Evolutionary conservation across 805 yeast species (phyloP), one percentile per base, ranked within the genome.

Genomic region (Ogataea nakhonphanomensis): DNA sequence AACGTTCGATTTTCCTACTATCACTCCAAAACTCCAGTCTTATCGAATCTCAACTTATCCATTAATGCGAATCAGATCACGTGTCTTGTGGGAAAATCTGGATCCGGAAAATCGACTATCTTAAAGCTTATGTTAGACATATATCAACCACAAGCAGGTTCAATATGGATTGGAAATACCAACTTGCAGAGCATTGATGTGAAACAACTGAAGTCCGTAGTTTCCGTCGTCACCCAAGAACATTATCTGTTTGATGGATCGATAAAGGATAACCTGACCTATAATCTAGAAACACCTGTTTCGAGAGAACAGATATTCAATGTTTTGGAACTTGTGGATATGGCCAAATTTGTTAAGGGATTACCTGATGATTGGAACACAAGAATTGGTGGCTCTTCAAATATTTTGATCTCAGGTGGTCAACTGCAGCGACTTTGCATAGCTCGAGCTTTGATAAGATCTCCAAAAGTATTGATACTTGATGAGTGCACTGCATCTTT

Each of bases 401-500:
- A 10, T 43, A 43, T 46, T 48, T 67, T 76, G 30, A 60, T 91
- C 1, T 89, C 97, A 1, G 95, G 95, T 21, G 99, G 99, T 2
- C 98, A 93, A 59, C 70, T 83, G 7, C 98, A 93, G 58, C 65
- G 97, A 41, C 58, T 93, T 2, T 81, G 93, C 0, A 78, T 93
- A 37, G 95, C 91, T 0, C 70, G 98, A 36, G 93, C 95, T 0
- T 47, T 93, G 3, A 43, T 90, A 4, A 64, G 90, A 26, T 66
- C 71, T 14, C 93, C 97, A 0, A 65, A 66, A 23, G 49, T 80
- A 8, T 67, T 80, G n/a, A 69, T 93, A 5, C 61, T 93, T 35
- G 99, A 93, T 61, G 99, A 93, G 58, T 82, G 90, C 51, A 89
- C 98, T 0, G 81, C 97, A 0, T 84, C 95, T 0, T 66, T 93